Evolutionary conservation across 2,329 filamentous ascomycete genomes (phyloP).

Genomic region (Colletotrichum tropicale): DNA sequence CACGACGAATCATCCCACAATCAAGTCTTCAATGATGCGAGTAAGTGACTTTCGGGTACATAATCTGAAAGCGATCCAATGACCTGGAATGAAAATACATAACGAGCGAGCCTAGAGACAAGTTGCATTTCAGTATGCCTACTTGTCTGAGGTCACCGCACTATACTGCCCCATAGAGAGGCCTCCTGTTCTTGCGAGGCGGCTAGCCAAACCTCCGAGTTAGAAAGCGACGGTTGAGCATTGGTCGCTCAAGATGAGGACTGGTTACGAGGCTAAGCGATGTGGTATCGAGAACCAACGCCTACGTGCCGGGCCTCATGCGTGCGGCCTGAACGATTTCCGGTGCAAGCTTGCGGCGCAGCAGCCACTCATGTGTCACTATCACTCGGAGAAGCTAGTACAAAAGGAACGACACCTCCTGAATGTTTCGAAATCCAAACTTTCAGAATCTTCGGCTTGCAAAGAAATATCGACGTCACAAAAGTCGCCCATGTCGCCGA

Average conservation of each 20-base stretch:
- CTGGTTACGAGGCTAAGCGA: background rate
- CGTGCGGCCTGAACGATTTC: background rate
- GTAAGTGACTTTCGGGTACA: no score
- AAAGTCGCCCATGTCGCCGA: rapidly evolving
- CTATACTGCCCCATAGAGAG: background rate
- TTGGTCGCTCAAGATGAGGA: background rate
- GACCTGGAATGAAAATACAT: no score
- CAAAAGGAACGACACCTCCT: background rate
- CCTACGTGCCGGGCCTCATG: background rate
- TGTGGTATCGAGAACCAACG: background rate
- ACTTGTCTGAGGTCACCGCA: background rate
- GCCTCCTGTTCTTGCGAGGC: background rate
- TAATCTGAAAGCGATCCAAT: no score
- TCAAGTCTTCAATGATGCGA: no score
- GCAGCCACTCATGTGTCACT: background rate
- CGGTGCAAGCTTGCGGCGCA: background rate
- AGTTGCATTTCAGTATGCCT: no score
- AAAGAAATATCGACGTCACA: background rate
- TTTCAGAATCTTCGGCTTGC: background rate
- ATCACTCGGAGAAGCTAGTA: background rate
- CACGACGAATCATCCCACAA: no score
- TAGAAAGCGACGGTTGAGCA: background rate
- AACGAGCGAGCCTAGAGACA: no score
- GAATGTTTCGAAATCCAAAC: background rate
- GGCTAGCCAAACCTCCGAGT: rapidly evolving